Percentiles rank a stretch among this genome's conserved stretches.
phyloP scores from a whole-genome alignment of 495 filamentous ascomycete species.

The Trichoderma reesei region DNA sequence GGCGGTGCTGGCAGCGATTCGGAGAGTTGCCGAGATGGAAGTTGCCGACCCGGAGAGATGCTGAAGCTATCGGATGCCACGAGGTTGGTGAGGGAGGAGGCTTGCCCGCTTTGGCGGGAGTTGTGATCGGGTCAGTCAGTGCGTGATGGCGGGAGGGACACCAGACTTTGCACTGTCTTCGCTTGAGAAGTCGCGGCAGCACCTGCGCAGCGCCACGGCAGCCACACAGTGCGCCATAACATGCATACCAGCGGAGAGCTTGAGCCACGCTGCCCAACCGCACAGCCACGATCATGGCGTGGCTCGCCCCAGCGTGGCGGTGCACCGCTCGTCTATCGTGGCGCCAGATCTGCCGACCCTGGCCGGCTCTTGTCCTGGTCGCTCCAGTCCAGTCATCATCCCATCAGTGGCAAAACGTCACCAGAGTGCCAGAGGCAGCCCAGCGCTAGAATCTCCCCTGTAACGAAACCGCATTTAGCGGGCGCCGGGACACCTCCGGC shows the following conservation, averaged over 20 bases:
- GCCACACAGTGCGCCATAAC: not conserved
- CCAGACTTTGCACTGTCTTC: not conserved
- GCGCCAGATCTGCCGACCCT: not conserved
- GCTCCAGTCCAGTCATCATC: too few species aligned
- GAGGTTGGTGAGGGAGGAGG: not conserved
- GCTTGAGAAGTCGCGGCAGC: not conserved
- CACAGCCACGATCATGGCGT: not conserved
- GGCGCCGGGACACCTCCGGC: not conserved
- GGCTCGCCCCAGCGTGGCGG: not conserved
- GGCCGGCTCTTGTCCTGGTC: too few species aligned
- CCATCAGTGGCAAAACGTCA: not conserved
- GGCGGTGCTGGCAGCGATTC: not conserved
- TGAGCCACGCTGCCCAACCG: not conserved
- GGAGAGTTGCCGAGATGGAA: not conserved
- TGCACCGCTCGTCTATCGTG: not conserved
- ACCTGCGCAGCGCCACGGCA: not conserved
- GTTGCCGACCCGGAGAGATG: not conserved
- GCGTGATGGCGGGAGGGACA: not conserved
- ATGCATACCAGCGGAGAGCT: not conserved
- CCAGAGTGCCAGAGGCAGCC: not conserved
- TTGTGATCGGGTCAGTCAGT: not conserved
- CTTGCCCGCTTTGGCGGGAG: not conserved
- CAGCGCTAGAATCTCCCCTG: constrained; percentile 1
- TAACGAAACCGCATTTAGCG: not conserved
- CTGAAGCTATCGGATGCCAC: not conserved